Base-by-base conservation (phyloP, 2,329 filamentous ascomycete species). In the Chaetomiaceae sp. region DNA sequence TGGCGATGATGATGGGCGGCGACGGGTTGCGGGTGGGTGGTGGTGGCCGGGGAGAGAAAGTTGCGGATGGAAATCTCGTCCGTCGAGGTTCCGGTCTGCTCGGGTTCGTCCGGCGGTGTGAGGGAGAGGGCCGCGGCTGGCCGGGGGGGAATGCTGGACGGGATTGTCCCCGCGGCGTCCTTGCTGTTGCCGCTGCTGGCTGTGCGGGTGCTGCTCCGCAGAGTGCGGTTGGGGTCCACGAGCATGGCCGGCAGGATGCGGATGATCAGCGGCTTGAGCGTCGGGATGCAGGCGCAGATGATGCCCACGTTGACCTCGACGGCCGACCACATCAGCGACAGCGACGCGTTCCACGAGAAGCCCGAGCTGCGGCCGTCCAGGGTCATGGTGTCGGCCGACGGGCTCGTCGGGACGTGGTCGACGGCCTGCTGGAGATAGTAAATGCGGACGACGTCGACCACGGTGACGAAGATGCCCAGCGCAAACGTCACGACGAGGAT, bases 231-330 rank as follows among this genome's bases (percentile, higher is more conserved):
- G 0, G 75, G 75, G 51, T 81, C 77, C 57, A 80, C 67, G 9
- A 83, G 65, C 71, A 82, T 79, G 18, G 73, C 68, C 2, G 80
- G 80, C n/a, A 83, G 69, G 48, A 83, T 75, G 54, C 76, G 76
- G 59, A 88, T 81, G 51, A 92, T 84, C 6, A 97, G 74, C 1
- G 92, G 91, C 66, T 96, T 96, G 57, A 96, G 73, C 0, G 87
- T 92, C 8, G 92, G 92, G n/a, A 96, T 87, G 63, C 90, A 96
- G 37, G 87, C 91, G 65, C 89, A 95, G 58, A 90, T 86, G 61
- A 96, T 90, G 16, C 90, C 91, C 1, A 95, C 76, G 60, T 95
- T 94, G 64, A 96, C 90, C 68, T 96, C 91, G 49, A 96, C 84
- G 11, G 86, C 87, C 14, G 88, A 92, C 92, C 91, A 97, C 88